phyloP scores from a whole-genome alignment of 331 rosid genomes.

The Prunus yedoensis region DNA sequence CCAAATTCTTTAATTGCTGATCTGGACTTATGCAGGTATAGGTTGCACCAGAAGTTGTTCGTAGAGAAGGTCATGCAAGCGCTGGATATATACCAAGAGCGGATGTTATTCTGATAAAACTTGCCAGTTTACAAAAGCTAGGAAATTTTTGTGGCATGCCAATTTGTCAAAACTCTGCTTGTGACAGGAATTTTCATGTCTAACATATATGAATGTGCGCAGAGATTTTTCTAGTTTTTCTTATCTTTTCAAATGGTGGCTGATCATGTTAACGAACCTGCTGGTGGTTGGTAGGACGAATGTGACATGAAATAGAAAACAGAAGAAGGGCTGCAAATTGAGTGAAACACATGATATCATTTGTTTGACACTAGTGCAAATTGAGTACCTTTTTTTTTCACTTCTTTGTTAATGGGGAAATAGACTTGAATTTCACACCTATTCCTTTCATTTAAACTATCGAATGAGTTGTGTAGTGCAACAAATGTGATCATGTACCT shows the following conservation, averaged over 20 bases:
- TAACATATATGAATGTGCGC: not conserved
- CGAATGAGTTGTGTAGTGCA: too few relatives aligned
- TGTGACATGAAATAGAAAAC: not conserved
- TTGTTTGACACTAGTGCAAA: too few relatives aligned
- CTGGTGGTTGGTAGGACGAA: too few relatives aligned
- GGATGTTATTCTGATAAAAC: slow-evolving; percentile 55
- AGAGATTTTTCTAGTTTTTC: not conserved
- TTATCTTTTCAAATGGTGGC: not conserved
- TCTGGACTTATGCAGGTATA: slow-evolving; percentile 61
- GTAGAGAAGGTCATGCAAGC: slow-evolving; percentile 65
- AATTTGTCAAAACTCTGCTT: not conserved
- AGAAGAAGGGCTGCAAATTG: too few relatives aligned
- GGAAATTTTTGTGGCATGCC: slow-evolving; percentile 3
- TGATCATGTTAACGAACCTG: not conserved
- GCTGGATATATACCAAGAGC: slow-evolving; percentile 71
- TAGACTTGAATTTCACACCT: too few relatives aligned
- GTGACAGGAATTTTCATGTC: not conserved
- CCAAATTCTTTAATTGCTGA: not conserved
- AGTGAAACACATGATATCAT: too few relatives aligned
- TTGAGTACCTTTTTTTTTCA: too few relatives aligned
- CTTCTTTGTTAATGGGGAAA: too few relatives aligned
- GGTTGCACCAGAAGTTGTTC: slow-evolving; percentile 78
- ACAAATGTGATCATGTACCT: too few relatives aligned
- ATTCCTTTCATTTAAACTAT: too few relatives aligned
- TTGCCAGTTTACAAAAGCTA: slow-evolving; percentile 2